Conservation (phyloP, 2,329 filamentous ascomycete genomes). For the Cercospora sp. region DNA sequence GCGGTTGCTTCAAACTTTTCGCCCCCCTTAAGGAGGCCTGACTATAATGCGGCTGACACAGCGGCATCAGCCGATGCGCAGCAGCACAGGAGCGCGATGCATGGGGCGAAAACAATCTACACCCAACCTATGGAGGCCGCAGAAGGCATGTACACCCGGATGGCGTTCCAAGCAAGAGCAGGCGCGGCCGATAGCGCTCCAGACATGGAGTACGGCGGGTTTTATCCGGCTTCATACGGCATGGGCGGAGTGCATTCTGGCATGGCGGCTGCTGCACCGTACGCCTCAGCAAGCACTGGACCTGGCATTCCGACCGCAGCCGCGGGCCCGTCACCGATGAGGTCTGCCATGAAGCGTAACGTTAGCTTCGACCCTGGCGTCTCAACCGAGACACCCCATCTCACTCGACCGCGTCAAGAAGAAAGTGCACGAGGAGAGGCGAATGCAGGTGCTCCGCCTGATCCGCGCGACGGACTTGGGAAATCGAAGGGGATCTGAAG, state of each 20-base stretch:
- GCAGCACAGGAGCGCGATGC: conserved; percentile 2
- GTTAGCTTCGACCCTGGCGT: conserved; percentile 18
- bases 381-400: conserved; percentile 1
- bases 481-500: neutral
- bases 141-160: neutral
- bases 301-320: conserved; percentile 1
- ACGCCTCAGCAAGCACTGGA: neutral
- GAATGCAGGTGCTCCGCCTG: conserved; percentile 19
- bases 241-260: neutral
- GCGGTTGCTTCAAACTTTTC: neutral
- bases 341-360: conserved; percentile 6
- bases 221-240: neutral
- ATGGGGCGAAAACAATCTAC: neutral
- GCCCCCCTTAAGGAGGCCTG: conserved; percentile 3
- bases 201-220: neutral
- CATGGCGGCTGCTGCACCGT: neutral
- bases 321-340: neutral
- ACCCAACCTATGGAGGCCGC: neutral
- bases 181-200: neutral
- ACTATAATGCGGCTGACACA: neutral
- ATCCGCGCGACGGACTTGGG: conserved; percentile 13
- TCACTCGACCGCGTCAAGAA: conserved; percentile 23
- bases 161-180: neutral
- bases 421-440: conserved; percentile 23
- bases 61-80: neutral